phyloP scores from a whole-genome alignment of 2,329 filamentous ascomycete genomes.

The Monilinia polystroma region DNA sequence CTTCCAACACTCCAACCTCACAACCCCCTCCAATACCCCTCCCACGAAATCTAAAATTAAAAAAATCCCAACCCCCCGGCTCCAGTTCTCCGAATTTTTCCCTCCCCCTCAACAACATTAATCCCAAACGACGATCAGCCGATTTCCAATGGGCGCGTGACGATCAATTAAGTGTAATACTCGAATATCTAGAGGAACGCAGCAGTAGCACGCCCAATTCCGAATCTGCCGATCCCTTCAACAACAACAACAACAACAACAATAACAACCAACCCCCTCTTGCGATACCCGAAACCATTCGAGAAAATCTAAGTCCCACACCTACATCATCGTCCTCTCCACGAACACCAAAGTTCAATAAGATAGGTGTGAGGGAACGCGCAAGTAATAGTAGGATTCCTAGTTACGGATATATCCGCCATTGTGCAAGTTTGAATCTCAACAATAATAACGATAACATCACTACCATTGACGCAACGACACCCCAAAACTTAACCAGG shows the following conservation, averaged over 20 bases:
- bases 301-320: background rate
- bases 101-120: conserved; percentile 14
- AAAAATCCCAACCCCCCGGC: conserved; percentile 3
- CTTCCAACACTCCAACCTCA: background rate
- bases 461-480: background rate
- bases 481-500: background rate
- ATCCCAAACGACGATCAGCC: conserved; percentile 14
- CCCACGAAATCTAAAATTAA: background rate
- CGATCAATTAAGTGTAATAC: conserved; percentile 34
- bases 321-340: background rate
- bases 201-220: background rate
- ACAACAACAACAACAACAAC: background rate
- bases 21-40: background rate
- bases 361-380: conserved; percentile 5
- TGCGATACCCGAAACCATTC: conserved; percentile 7
- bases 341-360: conserved; percentile 4
- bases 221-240: conserved; percentile 2
- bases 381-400: conserved; percentile 5
- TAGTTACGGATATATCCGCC: background rate
- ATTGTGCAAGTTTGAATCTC: too few relatives aligned
- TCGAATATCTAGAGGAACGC: conserved; percentile 31
- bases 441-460: background rate
- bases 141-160: conserved; percentile 32
- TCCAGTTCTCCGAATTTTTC: conserved; percentile 1
- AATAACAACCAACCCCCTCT: background rate